These are phyloP conservation scores for Datura wrightii DNA, from an alignment of 257 asterid species.

Conservation along the genomic window DNA sequence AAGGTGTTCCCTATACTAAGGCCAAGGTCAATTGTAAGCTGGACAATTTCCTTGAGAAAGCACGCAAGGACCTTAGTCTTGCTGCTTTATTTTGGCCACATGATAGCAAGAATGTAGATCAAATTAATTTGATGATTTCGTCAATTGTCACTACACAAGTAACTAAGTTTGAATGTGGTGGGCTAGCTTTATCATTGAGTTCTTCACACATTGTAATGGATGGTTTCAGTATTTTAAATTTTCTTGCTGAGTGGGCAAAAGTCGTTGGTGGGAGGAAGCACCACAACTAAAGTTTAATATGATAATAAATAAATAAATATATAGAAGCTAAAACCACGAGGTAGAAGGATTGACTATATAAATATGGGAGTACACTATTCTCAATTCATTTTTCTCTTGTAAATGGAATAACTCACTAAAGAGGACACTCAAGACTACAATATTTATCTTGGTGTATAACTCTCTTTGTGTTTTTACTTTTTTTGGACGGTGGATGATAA, in stretches of 20 bases:
- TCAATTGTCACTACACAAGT: not conserved
- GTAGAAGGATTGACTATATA: too few relatives aligned
- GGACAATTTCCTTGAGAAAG: not conserved
- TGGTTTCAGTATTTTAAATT: not conserved
- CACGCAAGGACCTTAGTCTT: constrained; percentile 9
- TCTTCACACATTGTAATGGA: not conserved
- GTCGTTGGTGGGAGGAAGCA: not conserved
- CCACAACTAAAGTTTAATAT: too few relatives aligned
- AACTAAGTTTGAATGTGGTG: constrained; percentile 24
- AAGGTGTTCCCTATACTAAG: not conserved
- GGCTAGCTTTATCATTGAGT: not conserved
- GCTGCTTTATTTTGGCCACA: not conserved
- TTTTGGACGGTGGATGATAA: too few relatives aligned
- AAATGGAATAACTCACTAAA: too few relatives aligned
- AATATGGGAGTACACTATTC: too few relatives aligned
- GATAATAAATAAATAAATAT: too few relatives aligned
- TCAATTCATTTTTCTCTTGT: too few relatives aligned
- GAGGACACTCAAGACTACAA: too few relatives aligned
- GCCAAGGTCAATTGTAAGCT: not conserved
- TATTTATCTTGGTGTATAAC: too few relatives aligned
- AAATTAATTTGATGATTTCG: not conserved
- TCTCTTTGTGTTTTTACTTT: too few relatives aligned
- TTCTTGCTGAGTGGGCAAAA: not conserved
- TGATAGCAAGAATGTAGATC: not conserved
- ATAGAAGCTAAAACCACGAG: too few relatives aligned